A percentile compares a stretch with the other conserved stretches of the same genome.
Evolutionary conservation across 2,329 filamentous ascomycete species (phyloP).

Genomic region (Ophioceras dolichostomum): DNA sequence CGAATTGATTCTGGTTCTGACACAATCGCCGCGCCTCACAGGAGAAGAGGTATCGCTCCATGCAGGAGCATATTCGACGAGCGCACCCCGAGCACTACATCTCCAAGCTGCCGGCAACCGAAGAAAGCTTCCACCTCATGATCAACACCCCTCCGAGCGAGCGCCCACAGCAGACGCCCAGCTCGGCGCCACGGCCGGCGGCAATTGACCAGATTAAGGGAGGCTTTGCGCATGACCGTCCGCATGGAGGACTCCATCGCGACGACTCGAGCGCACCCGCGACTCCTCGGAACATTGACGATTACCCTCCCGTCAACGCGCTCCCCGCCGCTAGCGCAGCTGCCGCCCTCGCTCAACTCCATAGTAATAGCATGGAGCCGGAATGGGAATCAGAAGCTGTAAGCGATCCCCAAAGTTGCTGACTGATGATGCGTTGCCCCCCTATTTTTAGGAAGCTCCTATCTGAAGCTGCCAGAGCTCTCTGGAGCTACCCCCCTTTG

Average conservation of each 20-base stretch:
- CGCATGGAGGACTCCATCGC: constrained; percentile 51
- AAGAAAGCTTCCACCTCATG: constrained; percentile 96
- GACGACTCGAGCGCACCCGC: constrained; percentile 55
- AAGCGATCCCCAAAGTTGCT: too few relatives aligned
- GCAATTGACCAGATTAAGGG: constrained; percentile 19
- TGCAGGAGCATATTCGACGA: constrained; percentile 98
- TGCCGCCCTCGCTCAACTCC: constrained; percentile 74
- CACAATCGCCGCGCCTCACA: too few relatives aligned
- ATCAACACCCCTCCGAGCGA: constrained; percentile 69
- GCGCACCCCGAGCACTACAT: constrained; percentile 97
- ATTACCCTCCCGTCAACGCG: constrained; percentile 50
- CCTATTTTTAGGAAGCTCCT: too few relatives aligned
- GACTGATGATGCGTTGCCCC: too few relatives aligned
- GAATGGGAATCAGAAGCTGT: constrained; percentile 73
- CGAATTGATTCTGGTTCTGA: background rate
- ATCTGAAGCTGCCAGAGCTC: too few relatives aligned
- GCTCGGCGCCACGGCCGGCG: constrained; percentile 11
- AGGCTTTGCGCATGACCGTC: constrained; percentile 39
- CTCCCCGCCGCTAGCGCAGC: constrained; percentile 66
- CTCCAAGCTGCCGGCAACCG: constrained; percentile 91
- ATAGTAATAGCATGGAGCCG: constrained; percentile 60
- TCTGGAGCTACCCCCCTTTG: constrained; percentile 16
- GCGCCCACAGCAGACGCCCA: constrained; percentile 20
- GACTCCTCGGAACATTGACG: constrained; percentile 57
- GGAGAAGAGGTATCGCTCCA: constrained; percentile 65